A percentile compares a stretch with the other conserved stretches of the same genome.
These are phyloP conservation scores for Ceratobasidium sp. DNA, from an alignment of 1,284 basidiomycete species.

Conservation along the genomic window DNA sequence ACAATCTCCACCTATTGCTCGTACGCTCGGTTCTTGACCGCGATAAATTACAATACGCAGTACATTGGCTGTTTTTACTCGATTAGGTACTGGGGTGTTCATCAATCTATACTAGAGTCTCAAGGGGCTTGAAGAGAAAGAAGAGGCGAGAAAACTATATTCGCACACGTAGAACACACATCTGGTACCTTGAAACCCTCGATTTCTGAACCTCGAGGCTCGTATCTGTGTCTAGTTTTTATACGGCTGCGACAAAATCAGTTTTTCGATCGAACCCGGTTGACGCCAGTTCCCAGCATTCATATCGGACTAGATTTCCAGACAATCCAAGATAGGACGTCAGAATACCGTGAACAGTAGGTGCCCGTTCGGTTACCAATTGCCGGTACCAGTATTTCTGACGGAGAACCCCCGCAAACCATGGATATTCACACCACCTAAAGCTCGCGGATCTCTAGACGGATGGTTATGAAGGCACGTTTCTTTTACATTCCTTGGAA, in stretches of 20 bases:
- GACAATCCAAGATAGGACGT: background rate
- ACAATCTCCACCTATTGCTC: background rate
- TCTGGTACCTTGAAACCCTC: no score
- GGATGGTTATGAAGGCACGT: slow-evolving; percentile 21
- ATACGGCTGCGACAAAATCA: background rate
- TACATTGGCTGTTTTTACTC: background rate
- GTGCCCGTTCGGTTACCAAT: background rate
- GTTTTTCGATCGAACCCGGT: background rate
- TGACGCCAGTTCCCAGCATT: background rate
- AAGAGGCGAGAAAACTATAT: slow-evolving; percentile 5
- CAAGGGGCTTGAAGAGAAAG: background rate
- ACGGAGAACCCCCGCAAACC: background rate
- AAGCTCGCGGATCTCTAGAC: background rate
- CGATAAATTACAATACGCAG: background rate
- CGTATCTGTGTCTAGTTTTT: background rate
- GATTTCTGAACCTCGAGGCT: background rate
- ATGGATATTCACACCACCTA: background rate
- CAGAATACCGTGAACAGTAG: background rate
- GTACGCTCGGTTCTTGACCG: no score
- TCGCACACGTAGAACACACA: background rate
- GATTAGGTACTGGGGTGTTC: background rate
- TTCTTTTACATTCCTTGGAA: background rate
- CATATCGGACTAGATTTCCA: background rate
- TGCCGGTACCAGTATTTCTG: background rate
- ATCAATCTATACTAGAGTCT: slow-evolving; percentile 27